Evolutionary conservation across 768 basidiomycete species (phyloP).

Genomic region (Suillus subalutaceus): DNA sequence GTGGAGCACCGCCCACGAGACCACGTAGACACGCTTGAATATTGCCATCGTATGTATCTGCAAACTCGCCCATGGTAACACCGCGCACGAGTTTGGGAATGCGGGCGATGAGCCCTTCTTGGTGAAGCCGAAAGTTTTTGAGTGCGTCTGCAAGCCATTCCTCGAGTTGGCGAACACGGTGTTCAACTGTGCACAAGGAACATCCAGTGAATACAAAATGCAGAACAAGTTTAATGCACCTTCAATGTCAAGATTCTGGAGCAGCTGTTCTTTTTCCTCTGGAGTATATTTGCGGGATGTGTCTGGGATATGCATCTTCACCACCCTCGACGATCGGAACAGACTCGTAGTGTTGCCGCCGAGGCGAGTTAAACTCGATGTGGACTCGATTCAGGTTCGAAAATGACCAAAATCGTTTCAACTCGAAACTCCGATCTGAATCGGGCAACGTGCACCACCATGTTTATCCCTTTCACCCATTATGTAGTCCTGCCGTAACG

Average conservation of each 20-base stretch:
- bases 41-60: constrained; percentile 76
- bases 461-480: too few relatives aligned
- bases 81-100: constrained; percentile 75
- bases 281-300: constrained; percentile 46
- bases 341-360: too few relatives aligned
- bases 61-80: constrained; percentile 78
- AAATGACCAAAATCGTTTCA: too few relatives aligned
- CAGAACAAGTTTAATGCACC: constrained; percentile 41
- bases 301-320: constrained; percentile 24
- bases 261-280: constrained; percentile 76
- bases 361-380: too few relatives aligned
- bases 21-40: constrained; percentile 72
- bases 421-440: too few relatives aligned
- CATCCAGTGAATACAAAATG: constrained; percentile 5
- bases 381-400: too few relatives aligned
- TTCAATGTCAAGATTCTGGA: constrained; percentile 82
- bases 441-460: too few relatives aligned
- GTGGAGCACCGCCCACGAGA: constrained; percentile 49
- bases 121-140: constrained; percentile 73
- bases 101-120: constrained; percentile 72
- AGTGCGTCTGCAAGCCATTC: constrained; percentile 75
- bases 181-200: constrained; percentile 23
- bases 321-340: not conserved
- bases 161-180: constrained; percentile 73
- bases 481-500: too few relatives aligned